These are phyloP conservation scores for Setaria italica DNA, from an alignment of 202 grass and related monocot species.

Conservation along the genomic window DNA sequence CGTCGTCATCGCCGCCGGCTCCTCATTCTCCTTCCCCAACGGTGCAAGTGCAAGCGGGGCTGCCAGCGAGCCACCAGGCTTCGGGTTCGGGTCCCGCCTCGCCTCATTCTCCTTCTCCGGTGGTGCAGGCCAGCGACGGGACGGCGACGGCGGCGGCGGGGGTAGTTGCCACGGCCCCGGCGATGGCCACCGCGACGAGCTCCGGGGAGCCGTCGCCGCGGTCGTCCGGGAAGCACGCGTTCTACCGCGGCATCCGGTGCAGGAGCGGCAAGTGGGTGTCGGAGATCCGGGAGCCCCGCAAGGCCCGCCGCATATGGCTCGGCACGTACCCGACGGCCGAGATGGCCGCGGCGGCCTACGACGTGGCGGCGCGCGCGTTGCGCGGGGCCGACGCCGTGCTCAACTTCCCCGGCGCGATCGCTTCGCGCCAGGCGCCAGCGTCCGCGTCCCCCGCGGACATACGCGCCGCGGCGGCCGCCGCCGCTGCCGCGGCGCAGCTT, in stretches of 20 bases:
- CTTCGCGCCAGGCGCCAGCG: constrained; percentile 50
- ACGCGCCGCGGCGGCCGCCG: constrained; percentile 67
- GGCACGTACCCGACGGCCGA: constrained; percentile 88
- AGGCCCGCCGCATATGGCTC: constrained; percentile 94
- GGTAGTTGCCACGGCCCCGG: background rate
- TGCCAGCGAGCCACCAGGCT: too few species aligned
- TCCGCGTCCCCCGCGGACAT: constrained; percentile 79
- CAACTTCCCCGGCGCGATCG: constrained; percentile 70
- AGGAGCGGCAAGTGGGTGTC: constrained; percentile 98
- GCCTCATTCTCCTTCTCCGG: constrained; percentile 36
- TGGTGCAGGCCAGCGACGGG: background rate
- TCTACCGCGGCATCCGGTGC: constrained; percentile 85
- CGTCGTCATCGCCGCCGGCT: constrained; percentile 6
- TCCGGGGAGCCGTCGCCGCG: constrained; percentile 74
- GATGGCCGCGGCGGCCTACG: constrained; percentile 92
- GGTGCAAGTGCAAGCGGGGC: constrained; percentile 6
- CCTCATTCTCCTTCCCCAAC: constrained; percentile 2
- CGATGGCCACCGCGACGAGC: constrained; percentile 27
- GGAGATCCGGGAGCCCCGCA: constrained; percentile 92
- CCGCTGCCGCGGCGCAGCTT: constrained; percentile 50
- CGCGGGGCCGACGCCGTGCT: constrained; percentile 80
- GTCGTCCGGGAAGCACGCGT: constrained; percentile 64
- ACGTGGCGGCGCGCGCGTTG: constrained; percentile 79
- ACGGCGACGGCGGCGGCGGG: background rate
- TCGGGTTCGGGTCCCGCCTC: constrained; percentile 11